A percentile compares a stretch with the other conserved stretches of the same genome.
Evolutionary conservation across 2,329 filamentous ascomycete species (phyloP).

Genomic region (Colletotrichum aenigma): DNA sequence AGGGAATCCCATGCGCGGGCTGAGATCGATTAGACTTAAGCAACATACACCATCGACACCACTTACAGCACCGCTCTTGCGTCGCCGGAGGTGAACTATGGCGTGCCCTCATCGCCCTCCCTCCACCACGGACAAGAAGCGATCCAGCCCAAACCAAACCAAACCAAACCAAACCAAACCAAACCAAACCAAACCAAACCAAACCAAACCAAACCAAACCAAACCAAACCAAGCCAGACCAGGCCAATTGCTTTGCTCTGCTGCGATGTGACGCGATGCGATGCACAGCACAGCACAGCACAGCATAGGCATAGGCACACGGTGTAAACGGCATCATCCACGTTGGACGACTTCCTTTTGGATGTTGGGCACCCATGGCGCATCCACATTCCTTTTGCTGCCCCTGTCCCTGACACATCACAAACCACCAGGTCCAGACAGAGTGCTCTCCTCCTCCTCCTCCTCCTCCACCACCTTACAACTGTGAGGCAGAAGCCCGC

Average conservation of each 20-base stretch:
- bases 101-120: neutral
- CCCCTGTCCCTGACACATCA: conserved; percentile 17
- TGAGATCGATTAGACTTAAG: neutral
- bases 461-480: neutral
- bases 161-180: neutral
- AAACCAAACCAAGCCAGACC: neutral
- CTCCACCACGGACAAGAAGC: neutral
- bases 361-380: conserved; percentile 16
- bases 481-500: neutral
- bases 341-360: neutral
- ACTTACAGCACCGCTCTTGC: neutral
- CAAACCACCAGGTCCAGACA: neutral
- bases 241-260: neutral
- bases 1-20: neutral
- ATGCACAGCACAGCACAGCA: conserved; percentile 5
- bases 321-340: neutral
- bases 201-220: neutral
- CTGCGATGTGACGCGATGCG: neutral
- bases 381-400: conserved; percentile 1
- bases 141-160: neutral
- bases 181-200: neutral
- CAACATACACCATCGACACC: neutral
- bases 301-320: neutral
- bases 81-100: neutral
- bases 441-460: neutral